Conservation (phyloP, 768 basidiomycete species). For the Phlebiopsis flavidoalba region DNA sequence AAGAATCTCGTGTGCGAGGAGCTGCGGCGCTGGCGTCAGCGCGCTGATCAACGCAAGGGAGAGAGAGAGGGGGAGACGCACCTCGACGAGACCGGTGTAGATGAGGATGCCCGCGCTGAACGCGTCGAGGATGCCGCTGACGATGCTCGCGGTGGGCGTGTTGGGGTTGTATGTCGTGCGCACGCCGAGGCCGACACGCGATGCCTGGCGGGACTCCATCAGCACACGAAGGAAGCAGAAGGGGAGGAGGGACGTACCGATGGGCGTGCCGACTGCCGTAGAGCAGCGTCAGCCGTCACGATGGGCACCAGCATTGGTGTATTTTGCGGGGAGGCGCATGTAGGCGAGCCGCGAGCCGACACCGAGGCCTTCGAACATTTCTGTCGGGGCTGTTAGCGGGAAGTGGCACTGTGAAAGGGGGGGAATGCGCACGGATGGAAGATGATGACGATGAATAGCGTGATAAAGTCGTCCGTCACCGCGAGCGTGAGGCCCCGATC, state of each 20-base stretch:
- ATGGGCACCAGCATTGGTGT: constrained; percentile 55
- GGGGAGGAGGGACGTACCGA: constrained; percentile 34
- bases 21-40: constrained; percentile 31
- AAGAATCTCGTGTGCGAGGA: constrained; percentile 94
- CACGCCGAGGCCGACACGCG: constrained; percentile 75
- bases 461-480: constrained; percentile 75
- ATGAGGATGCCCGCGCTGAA: constrained; percentile 84
- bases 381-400: constrained; percentile 31
- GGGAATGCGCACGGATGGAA: constrained; percentile 64
- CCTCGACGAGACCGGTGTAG: constrained; percentile 86
- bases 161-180: constrained; percentile 77
- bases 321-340: constrained; percentile 53
- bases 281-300: constrained; percentile 47
- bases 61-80: constrained; percentile 23
- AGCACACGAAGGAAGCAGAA: not conserved
- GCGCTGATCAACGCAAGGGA: not conserved
- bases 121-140: constrained; percentile 82
- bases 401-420: not conserved
- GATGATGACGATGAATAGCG: constrained; percentile 84
- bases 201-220: constrained; percentile 37
- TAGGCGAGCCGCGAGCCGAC: constrained; percentile 85
- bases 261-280: constrained; percentile 79
- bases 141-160: constrained; percentile 69
- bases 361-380: constrained; percentile 93
- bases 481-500: constrained; percentile 92